These are phyloP conservation scores for Coemansia aciculifera DNA, from an alignment of 192 early-diverging fungal genomes.

Conservation along the genomic window DNA sequence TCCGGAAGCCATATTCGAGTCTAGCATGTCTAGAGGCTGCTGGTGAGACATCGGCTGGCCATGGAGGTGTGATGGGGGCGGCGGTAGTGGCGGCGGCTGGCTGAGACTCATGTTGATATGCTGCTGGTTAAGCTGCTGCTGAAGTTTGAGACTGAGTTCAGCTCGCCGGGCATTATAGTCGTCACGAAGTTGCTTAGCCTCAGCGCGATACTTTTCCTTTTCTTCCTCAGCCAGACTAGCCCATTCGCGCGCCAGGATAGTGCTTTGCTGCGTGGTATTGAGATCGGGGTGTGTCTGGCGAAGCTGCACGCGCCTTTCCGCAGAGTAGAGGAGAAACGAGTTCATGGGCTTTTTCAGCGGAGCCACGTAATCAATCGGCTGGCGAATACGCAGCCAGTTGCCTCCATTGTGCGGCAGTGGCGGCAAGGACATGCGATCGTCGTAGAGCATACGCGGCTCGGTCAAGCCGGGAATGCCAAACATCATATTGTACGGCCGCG, in stretches of 20 bases:
- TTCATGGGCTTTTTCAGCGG: conserved; percentile 68
- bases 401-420: conserved; percentile 28
- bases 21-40: conserved; percentile 27
- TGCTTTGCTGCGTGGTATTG: conserved; percentile 67
- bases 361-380: conserved; percentile 54
- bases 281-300: conserved; percentile 59
- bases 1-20: conserved; percentile 11
- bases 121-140: conserved; percentile 57
- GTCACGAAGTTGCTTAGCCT: conserved; percentile 62
- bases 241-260: conserved; percentile 69
- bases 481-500: conserved; percentile 48
- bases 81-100: conserved; percentile 22
- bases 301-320: conserved; percentile 66
- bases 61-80: conserved; percentile 6
- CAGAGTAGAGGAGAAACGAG: conserved; percentile 67
- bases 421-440: conserved; percentile 42
- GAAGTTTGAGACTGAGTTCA: conserved; percentile 59
- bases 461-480: conserved; percentile 40
- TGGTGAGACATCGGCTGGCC: conserved; percentile 14
- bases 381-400: conserved; percentile 46
- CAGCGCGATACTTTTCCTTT: conserved; percentile 59
- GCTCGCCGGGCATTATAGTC: conserved; percentile 60
- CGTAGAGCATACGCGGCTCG: conserved; percentile 42
- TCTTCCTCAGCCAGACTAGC: conserved; percentile 56
- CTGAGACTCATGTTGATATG: conserved; percentile 42